A percentile compares a stretch with the other conserved stretches of the same genome.
Conservation (phyloP, 139 green algal species). For the Coccomyxa sp. region DNA sequence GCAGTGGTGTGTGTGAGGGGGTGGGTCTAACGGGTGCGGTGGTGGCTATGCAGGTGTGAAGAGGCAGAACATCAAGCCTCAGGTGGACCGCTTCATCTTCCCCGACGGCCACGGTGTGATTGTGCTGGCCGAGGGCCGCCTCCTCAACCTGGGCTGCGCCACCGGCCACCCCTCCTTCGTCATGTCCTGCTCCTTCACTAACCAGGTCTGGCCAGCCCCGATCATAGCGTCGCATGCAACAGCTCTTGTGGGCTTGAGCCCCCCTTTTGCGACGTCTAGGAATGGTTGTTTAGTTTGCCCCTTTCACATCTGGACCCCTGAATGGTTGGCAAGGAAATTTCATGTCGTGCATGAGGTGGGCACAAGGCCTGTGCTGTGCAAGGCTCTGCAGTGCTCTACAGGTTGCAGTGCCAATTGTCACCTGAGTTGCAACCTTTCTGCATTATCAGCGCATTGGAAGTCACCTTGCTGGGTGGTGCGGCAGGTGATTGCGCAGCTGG, state of each 20-base stretch:
- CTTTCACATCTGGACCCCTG: too few relatives aligned
- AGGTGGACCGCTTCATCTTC: conserved; percentile 93
- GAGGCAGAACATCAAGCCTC: conserved; percentile 98
- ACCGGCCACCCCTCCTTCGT: conserved; percentile 99
- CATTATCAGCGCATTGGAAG: neutral
- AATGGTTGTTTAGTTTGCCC: too few relatives aligned
- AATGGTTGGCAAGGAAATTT: neutral
- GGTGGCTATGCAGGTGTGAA: conserved; percentile 76
- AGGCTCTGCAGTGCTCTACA: neutral
- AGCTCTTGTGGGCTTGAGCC: too few relatives aligned
- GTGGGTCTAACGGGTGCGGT: neutral
- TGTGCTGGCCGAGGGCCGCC: conserved; percentile 96
- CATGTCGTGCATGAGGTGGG: neutral
- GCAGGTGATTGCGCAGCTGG: conserved; percentile 97
- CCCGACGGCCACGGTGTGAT: conserved; percentile 97
- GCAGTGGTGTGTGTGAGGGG: neutral
- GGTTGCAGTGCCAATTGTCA: neutral
- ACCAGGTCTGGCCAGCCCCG: conserved; percentile 80
- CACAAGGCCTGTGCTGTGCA: neutral
- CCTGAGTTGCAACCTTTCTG: neutral
- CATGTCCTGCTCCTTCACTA: conserved; percentile 99
- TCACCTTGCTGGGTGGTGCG: neutral
- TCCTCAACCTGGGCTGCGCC: conserved; percentile 99
- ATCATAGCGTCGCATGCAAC: too few relatives aligned
- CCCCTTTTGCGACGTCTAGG: too few relatives aligned